phyloP scores from a whole-genome alignment of 345 rosid species.

The Sapria himalayana region DNA sequence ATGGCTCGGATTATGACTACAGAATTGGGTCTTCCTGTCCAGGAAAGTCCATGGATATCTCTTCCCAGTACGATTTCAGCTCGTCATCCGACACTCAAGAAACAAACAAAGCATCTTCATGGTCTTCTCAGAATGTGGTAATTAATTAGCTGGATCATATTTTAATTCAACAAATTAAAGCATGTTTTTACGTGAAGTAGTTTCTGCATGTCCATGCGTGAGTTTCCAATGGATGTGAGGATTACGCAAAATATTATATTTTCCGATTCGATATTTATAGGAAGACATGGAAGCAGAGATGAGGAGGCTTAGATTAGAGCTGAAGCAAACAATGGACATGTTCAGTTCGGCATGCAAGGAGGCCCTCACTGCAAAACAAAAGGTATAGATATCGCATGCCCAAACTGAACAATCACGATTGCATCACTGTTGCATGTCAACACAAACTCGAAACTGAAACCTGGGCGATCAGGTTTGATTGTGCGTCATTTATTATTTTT shows the following conservation, averaged over 20 bases:
- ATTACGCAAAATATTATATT: background rate
- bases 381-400: constrained; percentile 13
- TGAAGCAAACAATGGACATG: constrained; percentile 59
- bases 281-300: constrained; percentile 71
- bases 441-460: background rate
- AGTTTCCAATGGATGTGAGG: too few species aligned
- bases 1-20: constrained; percentile 24
- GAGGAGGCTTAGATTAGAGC: constrained; percentile 57
- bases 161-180: background rate
- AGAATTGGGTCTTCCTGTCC: constrained; percentile 22
- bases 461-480: too few species aligned
- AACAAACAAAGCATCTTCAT: constrained; percentile 19
- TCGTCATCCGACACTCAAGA: constrained; percentile 21
- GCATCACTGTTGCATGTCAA: background rate
- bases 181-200: too few species aligned
- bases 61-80: constrained; percentile 18
- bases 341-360: constrained; percentile 58
- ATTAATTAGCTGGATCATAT: background rate
- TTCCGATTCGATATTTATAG: constrained; percentile 16
- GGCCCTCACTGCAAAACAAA: constrained; percentile 44
- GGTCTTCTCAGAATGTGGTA: constrained; percentile 27
- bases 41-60: constrained; percentile 26
- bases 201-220: too few species aligned
- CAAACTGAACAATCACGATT: background rate
- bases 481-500: background rate